A percentile compares a stretch with the other conserved stretches of the same genome.
phyloP scores from a whole-genome alignment of 768 basidiomycete species.

The Tulasnella calospora region DNA sequence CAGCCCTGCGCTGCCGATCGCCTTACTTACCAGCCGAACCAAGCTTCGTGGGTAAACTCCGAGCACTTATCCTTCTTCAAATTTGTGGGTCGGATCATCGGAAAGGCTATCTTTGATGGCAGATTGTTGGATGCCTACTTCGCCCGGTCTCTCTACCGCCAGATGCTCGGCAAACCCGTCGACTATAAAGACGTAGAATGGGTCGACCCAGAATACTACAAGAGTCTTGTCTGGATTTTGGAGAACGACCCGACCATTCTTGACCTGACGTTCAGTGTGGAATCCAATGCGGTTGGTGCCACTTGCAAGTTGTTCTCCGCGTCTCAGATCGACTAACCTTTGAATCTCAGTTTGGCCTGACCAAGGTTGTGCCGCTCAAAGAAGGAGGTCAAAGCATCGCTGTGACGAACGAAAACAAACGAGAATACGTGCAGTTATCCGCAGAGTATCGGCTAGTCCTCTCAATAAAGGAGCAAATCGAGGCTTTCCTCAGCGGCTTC shows the following conservation, averaged over 20 bases:
- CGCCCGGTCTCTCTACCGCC: constrained; percentile 91
- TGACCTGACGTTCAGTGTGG: constrained; percentile 91
- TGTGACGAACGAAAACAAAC: constrained; percentile 94
- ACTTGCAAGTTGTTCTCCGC: not conserved
- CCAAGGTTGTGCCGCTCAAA: constrained; percentile 81
- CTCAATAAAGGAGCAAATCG: constrained; percentile 94
- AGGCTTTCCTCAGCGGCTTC: constrained; percentile 83
- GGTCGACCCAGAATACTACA: constrained; percentile 98
- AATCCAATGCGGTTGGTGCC: constrained; percentile 79
- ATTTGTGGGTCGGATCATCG: constrained; percentile 95
- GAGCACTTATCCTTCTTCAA: constrained; percentile 98
- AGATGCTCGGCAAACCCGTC: constrained; percentile 87
- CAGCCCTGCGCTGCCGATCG: constrained; percentile 95
- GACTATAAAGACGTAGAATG: constrained; percentile 96
- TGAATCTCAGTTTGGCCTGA: constrained; percentile 71
- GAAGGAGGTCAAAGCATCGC: constrained; percentile 74
- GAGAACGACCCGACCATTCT: constrained; percentile 87
- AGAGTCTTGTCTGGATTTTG: constrained; percentile 94
- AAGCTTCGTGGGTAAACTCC: constrained; percentile 88
- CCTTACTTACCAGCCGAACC: constrained; percentile 93
- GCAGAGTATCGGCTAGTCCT: constrained; percentile 90
- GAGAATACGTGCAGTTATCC: constrained; percentile 92
- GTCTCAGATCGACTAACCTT: not conserved
- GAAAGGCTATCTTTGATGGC: constrained; percentile 96
- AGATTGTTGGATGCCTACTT: constrained; percentile 97